Conservation (phyloP, 1,139 yeast species). For the Lodderomyces parapsilosis region DNA sequence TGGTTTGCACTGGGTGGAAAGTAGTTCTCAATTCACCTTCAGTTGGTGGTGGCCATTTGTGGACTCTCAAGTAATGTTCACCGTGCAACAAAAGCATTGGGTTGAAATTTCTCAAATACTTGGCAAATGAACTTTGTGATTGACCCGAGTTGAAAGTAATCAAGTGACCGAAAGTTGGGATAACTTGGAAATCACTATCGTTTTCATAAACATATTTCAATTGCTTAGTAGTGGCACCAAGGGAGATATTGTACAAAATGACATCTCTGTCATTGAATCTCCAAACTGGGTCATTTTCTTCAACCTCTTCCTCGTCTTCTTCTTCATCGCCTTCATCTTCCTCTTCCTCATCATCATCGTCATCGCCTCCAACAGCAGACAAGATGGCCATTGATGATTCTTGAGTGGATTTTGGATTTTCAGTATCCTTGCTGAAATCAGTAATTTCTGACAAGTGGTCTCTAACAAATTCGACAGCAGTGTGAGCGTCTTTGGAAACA, state of each 20-base stretch:
- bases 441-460: conserved; percentile 65
- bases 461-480: conserved; percentile 69
- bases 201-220: conserved; percentile 80
- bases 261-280: conserved; percentile 66
- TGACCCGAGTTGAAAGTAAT: conserved; percentile 59
- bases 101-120: conserved; percentile 75
- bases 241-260: conserved; percentile 82
- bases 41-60: conserved; percentile 79
- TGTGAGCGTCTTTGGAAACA: conserved; percentile 54
- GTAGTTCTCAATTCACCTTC: conserved; percentile 62
- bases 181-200: conserved; percentile 75
- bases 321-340: conserved; percentile 52
- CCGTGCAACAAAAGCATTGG: conserved; percentile 91
- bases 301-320: conserved; percentile 44
- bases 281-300: conserved; percentile 40
- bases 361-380: conserved; percentile 57
- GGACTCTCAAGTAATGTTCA: conserved; percentile 85
- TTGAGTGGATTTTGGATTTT: conserved; percentile 62
- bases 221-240: conserved; percentile 82
- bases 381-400: conserved; percentile 81
- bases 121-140: conserved; percentile 52
- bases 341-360: conserved; percentile 47
- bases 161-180: conserved; percentile 90
- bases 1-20: conserved; percentile 66
- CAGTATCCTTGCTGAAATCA: conserved; percentile 62